Conservation (phyloP, 2,329 filamentous ascomycete genomes). For the Alternaria sp. region DNA sequence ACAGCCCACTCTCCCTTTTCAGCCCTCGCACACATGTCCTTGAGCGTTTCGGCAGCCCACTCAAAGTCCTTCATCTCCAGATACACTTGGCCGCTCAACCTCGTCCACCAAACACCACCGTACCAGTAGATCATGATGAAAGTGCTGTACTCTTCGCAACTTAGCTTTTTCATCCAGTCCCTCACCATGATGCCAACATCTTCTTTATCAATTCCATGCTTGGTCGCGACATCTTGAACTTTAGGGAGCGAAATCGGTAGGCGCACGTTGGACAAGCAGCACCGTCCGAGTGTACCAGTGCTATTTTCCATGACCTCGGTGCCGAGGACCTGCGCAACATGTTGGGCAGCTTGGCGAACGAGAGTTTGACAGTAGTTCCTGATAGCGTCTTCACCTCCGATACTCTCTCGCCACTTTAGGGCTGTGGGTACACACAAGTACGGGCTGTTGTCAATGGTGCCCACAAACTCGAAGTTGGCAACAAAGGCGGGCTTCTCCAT, state of each 20-base stretch:
- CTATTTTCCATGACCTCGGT: slow-evolving; percentile 77
- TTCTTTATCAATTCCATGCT: slow-evolving; percentile 27
- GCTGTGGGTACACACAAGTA: slow-evolving; percentile 77
- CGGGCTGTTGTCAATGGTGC: slow-evolving; percentile 75
- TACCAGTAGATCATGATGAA: slow-evolving; percentile 73
- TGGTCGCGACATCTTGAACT: slow-evolving; percentile 30
- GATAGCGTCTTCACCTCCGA: slow-evolving; percentile 78
- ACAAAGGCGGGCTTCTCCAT: slow-evolving; percentile 68
- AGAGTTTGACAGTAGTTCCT: slow-evolving; percentile 68
- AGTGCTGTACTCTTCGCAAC: slow-evolving; percentile 70
- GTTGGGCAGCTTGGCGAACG: slow-evolving; percentile 68
- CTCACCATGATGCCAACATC: slow-evolving; percentile 42
- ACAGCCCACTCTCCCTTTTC: slow-evolving; percentile 53
- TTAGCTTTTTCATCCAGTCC: slow-evolving; percentile 51
- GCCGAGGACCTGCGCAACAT: slow-evolving; percentile 68
- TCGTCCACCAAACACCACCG: slow-evolving; percentile 69
- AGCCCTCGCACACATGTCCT: slow-evolving; percentile 63
- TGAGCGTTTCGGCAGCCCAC: slow-evolving; percentile 68
- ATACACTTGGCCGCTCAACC: slow-evolving; percentile 84
- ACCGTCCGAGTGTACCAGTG: slow-evolving; percentile 68
- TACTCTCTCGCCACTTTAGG: slow-evolving; percentile 72
- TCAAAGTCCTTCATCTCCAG: slow-evolving; percentile 82
- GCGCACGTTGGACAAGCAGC: slow-evolving; percentile 75
- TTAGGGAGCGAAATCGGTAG: slow-evolving; percentile 67
- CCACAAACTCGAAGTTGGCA: slow-evolving; percentile 76